phyloP scores from a whole-genome alignment of 768 basidiomycete species.

The Tulasnella sp. region DNA sequence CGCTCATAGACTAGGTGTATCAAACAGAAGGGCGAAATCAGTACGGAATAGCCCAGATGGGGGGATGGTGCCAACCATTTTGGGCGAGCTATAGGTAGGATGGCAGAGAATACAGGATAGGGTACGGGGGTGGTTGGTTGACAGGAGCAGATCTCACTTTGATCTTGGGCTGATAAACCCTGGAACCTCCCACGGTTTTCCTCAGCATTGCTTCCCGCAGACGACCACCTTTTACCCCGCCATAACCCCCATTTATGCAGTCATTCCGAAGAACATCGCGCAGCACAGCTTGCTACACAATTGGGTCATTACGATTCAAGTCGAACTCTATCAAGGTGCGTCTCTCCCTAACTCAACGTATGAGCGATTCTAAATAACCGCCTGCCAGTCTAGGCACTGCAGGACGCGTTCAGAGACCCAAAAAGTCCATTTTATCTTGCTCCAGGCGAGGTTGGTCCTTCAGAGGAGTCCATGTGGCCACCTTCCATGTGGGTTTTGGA shows the following conservation, averaged over 20 bases:
- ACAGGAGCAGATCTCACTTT: not conserved
- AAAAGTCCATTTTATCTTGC: conserved; percentile 52
- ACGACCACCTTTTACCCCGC: not conserved
- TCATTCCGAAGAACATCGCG: too few species aligned
- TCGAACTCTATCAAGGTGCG: not conserved
- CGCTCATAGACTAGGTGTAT: conserved; percentile 23
- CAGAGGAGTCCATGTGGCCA: conserved; percentile 7
- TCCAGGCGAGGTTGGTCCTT: conserved; percentile 45
- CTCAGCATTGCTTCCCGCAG: not conserved
- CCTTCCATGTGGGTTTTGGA: not conserved
- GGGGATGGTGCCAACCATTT: not conserved
- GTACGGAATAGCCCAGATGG: too few species aligned
- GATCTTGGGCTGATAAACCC: conserved; percentile 7
- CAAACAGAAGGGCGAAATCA: not conserved
- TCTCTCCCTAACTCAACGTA: conserved; percentile 7
- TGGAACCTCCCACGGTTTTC: not conserved
- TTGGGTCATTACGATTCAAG: conserved; percentile 3
- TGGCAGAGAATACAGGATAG: not conserved
- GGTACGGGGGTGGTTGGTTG: not conserved
- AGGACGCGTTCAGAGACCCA: conserved; percentile 49
- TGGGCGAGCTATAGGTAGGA: not conserved
- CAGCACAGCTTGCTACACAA: too few species aligned
- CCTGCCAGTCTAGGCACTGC: conserved; percentile 38
- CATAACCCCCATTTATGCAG: too few species aligned
- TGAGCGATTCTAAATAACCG: conserved; percentile 18